A percentile compares a stretch with the other conserved stretches of the same genome.
These are phyloP conservation scores for Phytophthora sp. DNA, from an alignment of 352 stramenopile genomes.

Conservation along the genomic window DNA sequence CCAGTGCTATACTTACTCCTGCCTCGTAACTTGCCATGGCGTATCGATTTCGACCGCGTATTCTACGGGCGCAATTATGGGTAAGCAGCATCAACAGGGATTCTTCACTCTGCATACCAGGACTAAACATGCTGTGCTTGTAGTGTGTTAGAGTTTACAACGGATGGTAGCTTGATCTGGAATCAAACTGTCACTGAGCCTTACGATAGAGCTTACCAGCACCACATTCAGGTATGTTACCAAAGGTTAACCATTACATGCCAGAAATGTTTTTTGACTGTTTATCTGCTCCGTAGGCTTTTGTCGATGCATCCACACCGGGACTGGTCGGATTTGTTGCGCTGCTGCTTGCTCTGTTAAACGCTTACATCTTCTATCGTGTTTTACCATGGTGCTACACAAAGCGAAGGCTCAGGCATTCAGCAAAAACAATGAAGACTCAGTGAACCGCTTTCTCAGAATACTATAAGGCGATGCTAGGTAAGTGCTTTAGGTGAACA, in stretches of 20 bases:
- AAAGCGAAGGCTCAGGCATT: neutral
- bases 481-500: neutral
- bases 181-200: conserved; percentile 33
- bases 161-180: conserved; percentile 41
- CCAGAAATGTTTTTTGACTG: no score
- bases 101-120: neutral
- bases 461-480: no score
- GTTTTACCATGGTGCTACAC: conserved; percentile 5
- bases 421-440: conserved; percentile 24
- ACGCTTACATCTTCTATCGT: conserved; percentile 4
- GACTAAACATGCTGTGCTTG: neutral
- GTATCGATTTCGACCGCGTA: conserved; percentile 40
- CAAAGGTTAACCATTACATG: no score
- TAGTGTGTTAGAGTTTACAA: conserved; percentile 40
- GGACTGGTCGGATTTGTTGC: conserved; percentile 11
- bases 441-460: no score
- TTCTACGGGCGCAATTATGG: conserved; percentile 75
- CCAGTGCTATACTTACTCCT: conserved; percentile 24
- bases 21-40: conserved; percentile 34
- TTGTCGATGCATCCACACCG: conserved; percentile 33
- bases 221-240: conserved; percentile 33
- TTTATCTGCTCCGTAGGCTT: no score
- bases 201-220: conserved; percentile 28
- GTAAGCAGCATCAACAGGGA: conserved; percentile 28
- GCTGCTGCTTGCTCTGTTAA: conserved; percentile 14